Conservation (phyloP, 768 basidiomycete genomes). For the Leccinum variicolor region DNA sequence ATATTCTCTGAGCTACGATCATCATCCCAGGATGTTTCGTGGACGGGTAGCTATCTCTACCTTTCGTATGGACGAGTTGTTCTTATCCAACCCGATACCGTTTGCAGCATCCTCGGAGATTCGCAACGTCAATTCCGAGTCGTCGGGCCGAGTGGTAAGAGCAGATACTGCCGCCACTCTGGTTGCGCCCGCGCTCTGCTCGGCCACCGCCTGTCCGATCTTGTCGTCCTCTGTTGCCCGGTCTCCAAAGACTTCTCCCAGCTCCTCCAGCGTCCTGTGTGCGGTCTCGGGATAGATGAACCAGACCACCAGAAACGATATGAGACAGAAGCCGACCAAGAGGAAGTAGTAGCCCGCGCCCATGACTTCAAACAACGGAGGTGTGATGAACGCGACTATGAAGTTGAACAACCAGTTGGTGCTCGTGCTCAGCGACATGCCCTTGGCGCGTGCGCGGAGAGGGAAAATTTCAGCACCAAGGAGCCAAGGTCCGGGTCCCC, state of each 20-base stretch:
- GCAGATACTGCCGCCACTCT: conserved; percentile 12
- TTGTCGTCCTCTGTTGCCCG: conserved; percentile 22
- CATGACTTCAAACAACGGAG: conserved; percentile 55
- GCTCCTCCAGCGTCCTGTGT: conserved; percentile 44
- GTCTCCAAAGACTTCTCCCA: conserved; percentile 49
- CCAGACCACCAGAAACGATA: conserved; percentile 45
- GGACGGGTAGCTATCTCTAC: conserved; percentile 14
- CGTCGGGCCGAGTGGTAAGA: conserved; percentile 12
- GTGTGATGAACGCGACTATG: conserved; percentile 46
- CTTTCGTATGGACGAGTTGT: conserved; percentile 11
- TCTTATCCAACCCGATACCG: conserved; percentile 16
- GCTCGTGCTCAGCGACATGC: conserved; percentile 36
- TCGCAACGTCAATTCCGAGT: conserved; percentile 27
- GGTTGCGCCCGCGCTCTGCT: conserved; percentile 9
- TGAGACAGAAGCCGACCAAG: conserved; percentile 42
- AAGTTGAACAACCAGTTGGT: conserved; percentile 36
- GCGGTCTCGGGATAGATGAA: conserved; percentile 51
- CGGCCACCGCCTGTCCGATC: conserved; percentile 13
- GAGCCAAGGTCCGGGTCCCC: conserved; percentile 55
- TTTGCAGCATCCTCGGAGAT: conserved; percentile 15
- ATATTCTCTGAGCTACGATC: not conserved
- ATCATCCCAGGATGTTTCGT: conserved; percentile 6
- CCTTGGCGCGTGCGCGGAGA: conserved; percentile 36
- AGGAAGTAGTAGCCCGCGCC: conserved; percentile 51
- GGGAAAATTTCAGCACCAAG: conserved; percentile 52